phyloP scores from a whole-genome alignment of 2,329 filamentous ascomycete genomes.

The Pseudogymnoascus sp. region DNA sequence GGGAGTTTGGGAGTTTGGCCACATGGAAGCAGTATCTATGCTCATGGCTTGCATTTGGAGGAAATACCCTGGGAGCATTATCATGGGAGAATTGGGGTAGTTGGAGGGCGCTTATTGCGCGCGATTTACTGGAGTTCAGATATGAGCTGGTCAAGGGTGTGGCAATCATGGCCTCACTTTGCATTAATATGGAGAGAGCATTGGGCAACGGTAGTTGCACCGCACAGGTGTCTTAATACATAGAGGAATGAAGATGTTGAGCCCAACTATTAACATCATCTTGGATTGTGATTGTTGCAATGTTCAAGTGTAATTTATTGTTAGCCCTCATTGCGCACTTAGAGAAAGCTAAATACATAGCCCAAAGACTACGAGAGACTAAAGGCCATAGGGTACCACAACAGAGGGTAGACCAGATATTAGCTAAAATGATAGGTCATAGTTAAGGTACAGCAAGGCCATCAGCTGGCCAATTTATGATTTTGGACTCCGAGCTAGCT shows the following conservation, averaged over 20 bases:
- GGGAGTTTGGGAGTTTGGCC: neutral
- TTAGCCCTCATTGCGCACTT: neutral
- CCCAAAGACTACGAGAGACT: neutral
- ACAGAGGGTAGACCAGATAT: neutral
- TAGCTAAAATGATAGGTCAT: neutral
- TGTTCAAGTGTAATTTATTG: neutral
- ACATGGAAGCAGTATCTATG: neutral
- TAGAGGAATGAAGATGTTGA: neutral
- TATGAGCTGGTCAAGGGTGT: neutral
- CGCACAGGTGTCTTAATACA: neutral
- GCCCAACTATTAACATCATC: neutral
- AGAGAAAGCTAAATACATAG: neutral
- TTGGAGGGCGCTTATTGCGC: neutral
- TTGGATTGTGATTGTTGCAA: neutral
- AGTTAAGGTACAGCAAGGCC: neutral
- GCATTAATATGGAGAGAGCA: neutral
- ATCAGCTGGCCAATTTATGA: neutral
- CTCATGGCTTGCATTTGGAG: conserved; percentile 5
- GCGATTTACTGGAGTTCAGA: neutral
- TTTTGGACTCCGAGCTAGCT: neutral
- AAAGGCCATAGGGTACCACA: neutral
- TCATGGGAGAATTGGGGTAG: neutral
- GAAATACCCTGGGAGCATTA: conserved; percentile 3
- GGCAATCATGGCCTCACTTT: neutral
- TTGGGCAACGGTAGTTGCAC: neutral